Evolutionary conservation across 2,329 filamentous ascomycete genomes (phyloP).

Genomic region (Colletotrichum spinosum): DNA sequence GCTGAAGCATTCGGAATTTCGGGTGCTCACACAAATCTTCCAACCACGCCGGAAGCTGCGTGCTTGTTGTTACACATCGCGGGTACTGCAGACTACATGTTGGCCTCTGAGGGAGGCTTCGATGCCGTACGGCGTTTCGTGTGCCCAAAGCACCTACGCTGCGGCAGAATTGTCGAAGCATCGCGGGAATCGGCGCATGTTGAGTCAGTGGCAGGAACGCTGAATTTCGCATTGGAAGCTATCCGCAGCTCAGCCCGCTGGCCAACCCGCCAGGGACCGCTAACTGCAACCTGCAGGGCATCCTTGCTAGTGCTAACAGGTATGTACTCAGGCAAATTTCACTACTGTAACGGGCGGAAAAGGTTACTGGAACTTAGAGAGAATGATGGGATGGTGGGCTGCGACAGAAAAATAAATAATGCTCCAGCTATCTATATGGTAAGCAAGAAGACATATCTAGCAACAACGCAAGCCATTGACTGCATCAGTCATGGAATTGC

Average conservation of each 20-base stretch:
- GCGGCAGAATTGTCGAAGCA: constrained; percentile 38
- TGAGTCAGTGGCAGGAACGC: too few relatives aligned
- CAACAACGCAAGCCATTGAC: too few relatives aligned
- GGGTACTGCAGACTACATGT: background rate
- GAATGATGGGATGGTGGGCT: too few relatives aligned
- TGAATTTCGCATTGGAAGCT: constrained; percentile 15
- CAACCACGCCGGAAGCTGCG: constrained; percentile 26
- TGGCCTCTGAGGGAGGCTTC: background rate
- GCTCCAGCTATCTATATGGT: too few relatives aligned
- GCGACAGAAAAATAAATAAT: too few relatives aligned
- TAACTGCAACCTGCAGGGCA: background rate
- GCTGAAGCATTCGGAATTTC: background rate
- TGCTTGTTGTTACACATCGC: background rate
- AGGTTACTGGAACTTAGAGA: too few relatives aligned
- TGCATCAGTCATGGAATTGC: too few relatives aligned
- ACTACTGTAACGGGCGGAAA: too few relatives aligned
- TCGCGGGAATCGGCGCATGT: background rate
- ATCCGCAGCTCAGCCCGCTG: constrained; percentile 29
- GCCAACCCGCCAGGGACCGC: constrained; percentile 1
- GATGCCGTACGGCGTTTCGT: background rate
- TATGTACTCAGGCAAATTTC: too few relatives aligned
- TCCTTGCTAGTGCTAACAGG: too few relatives aligned
- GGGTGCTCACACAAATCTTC: constrained; percentile 33
- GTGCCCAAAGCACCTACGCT: constrained; percentile 14
- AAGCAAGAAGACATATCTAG: too few relatives aligned